Evolutionary conservation across 768 basidiomycete species (phyloP).

Genomic region (Auriscalpium orientale): DNA sequence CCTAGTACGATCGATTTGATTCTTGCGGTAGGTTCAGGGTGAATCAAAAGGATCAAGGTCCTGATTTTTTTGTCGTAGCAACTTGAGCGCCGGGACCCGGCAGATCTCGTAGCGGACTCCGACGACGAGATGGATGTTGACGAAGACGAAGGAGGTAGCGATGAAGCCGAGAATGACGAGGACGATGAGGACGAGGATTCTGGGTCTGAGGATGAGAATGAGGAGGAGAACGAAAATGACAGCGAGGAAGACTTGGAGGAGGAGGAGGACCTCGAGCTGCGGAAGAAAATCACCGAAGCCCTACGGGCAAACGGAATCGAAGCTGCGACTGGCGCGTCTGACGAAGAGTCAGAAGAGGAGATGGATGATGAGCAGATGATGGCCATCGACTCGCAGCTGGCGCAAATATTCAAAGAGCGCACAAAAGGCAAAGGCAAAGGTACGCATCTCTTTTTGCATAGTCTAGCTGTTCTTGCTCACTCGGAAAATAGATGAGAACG

Average conservation of each 20-base stretch:
- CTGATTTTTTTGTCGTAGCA: slow-evolving; percentile 43
- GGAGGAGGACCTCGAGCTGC: slow-evolving; percentile 53
- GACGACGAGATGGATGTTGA: slow-evolving; percentile 25
- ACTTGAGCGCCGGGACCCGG: slow-evolving; percentile 67
- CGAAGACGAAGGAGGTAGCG: slow-evolving; percentile 22
- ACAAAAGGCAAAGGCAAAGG: slow-evolving; percentile 63
- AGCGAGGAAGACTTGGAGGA: slow-evolving; percentile 38
- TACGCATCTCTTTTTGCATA: slow-evolving; percentile 23
- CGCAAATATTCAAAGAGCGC: slow-evolving; percentile 73
- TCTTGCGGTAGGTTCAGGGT: slow-evolving; percentile 52
- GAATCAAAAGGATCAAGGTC: neutral
- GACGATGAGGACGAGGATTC: slow-evolving; percentile 30
- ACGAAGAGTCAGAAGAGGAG: slow-evolving; percentile 54
- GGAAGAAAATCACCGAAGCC: slow-evolving; percentile 59
- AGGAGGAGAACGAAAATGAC: slow-evolving; percentile 29
- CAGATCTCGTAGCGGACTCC: slow-evolving; percentile 36
- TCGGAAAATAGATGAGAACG: slow-evolving; percentile 45
- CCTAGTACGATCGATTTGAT: slow-evolving; percentile 75
- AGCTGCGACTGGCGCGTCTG: slow-evolving; percentile 47
- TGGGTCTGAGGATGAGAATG: slow-evolving; percentile 26
- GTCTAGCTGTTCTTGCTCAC: neutral
- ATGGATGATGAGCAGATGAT: slow-evolving; percentile 99
- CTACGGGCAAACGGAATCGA: slow-evolving; percentile 52
- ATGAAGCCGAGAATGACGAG: slow-evolving; percentile 27
- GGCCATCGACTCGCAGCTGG: slow-evolving; percentile 88